Base-by-base conservation (phyloP, 176 grass and related monocot genomes). In the Saccharum officinarum region DNA sequence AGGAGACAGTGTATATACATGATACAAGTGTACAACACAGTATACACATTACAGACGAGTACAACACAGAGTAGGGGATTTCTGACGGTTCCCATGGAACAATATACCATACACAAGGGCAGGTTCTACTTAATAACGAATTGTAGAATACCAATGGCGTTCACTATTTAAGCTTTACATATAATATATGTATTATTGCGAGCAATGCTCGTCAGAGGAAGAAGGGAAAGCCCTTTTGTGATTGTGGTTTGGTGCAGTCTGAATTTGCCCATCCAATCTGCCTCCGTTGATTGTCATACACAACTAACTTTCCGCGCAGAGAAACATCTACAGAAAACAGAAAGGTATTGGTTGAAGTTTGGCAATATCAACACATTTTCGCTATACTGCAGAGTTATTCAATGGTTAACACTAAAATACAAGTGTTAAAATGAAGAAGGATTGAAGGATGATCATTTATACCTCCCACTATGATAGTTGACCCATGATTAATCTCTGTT, bases 391-490 rank as follows among this genome's bases (percentile, higher is more conserved):
- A 9, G 60, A 31, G 11, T 36, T 68, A 55, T 50, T 11, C 6
- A 67, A 31, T 25, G 30, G 67, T 8, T 9, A 25, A 45, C 40
- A 28, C 38, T n/a, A 45, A 69, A 75, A 36, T 42, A 23, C 44
- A 81, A 59, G 26, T 69, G 46, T 5, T n/a, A 57, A 73, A 40
- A 59, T 62, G 23, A 62, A 61, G 57, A 12, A 25, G 8, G 57
- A 11, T 5, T 62, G 23, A 73, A 83, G 61, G 74, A 82, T 14
- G 71, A 14, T 65, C 39, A 80, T 63, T 3, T 14, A 71, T 96
- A 99, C 97, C 97, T 96, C 97, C 97, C 8, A 99, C 69, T 78
- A 99, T 90, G 80, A 99, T 86, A 28, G 90, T 94, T 61, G 90
- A 92, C 13, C 90, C 92, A 25, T 94, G 90, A 82, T 91, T 89